Percentiles rank a stretch among this genome's conserved stretches.
Evolutionary conservation across 2,329 filamentous ascomycete species (phyloP).

Genomic region (Dissoconium aciculare): DNA sequence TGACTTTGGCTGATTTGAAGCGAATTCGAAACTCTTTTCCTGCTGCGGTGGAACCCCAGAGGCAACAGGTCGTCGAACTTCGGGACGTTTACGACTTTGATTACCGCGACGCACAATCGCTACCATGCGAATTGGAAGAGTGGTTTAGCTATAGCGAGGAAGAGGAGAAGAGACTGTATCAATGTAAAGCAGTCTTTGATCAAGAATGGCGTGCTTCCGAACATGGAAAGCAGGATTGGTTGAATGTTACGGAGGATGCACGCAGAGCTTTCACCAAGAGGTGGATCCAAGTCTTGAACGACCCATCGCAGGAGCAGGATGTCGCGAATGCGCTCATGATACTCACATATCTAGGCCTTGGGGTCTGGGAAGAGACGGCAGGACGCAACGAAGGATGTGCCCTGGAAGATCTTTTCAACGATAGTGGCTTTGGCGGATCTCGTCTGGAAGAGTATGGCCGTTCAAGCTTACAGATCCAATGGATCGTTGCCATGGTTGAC

Average conservation of each 20-base stretch:
- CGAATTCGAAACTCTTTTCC: slow-evolving; percentile 32
- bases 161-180: slow-evolving; percentile 65
- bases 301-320: slow-evolving; percentile 22
- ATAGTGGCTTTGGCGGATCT: slow-evolving; percentile 15
- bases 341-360: slow-evolving; percentile 33
- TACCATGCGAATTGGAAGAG: slow-evolving; percentile 85
- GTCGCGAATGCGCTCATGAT: slow-evolving; percentile 26
- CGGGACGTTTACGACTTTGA: slow-evolving; percentile 58
- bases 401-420: slow-evolving; percentile 16
- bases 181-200: slow-evolving; percentile 62
- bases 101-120: slow-evolving; percentile 37
- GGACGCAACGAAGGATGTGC: slow-evolving; percentile 21
- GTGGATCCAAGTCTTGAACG: slow-evolving; percentile 23
- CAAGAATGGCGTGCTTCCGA: slow-evolving; percentile 46
- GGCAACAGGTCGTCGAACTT: slow-evolving; percentile 19
- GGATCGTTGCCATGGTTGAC: slow-evolving; percentile 31
- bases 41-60: slow-evolving; percentile 22
- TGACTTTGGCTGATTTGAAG: slow-evolving; percentile 35
- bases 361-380: slow-evolving; percentile 37
- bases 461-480: slow-evolving; percentile 29
- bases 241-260: slow-evolving; percentile 44
- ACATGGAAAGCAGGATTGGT: slow-evolving; percentile 44
- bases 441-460: slow-evolving; percentile 20
- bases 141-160: slow-evolving; percentile 91
- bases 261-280: slow-evolving; percentile 42